These are phyloP conservation scores for Talaromyces islandicus DNA, from an alignment of 2,329 filamentous ascomycete species.

Conservation along the genomic window DNA sequence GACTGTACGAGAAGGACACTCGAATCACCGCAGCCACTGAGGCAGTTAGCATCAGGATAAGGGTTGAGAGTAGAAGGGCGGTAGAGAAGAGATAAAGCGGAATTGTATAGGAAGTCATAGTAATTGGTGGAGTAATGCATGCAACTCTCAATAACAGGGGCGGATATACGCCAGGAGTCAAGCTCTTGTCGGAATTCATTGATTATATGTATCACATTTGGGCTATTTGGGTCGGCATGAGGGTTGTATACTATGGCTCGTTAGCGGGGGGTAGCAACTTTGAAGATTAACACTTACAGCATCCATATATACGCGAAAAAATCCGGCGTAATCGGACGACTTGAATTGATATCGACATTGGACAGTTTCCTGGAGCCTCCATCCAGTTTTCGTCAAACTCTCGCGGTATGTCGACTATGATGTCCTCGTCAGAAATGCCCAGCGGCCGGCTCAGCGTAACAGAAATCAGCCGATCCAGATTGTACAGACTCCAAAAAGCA, in stretches of 20 bases:
- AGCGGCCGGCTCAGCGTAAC: constrained; percentile 35
- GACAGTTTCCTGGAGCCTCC: constrained; percentile 28
- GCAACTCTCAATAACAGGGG: constrained; percentile 30
- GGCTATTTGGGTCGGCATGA: constrained; percentile 18
- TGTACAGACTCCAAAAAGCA: constrained; percentile 41
- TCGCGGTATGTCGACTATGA: constrained; percentile 30
- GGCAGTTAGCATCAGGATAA: constrained; percentile 28
- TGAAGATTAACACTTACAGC: constrained; percentile 21
- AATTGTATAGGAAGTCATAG: constrained; percentile 36
- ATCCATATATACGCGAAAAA: constrained; percentile 34
- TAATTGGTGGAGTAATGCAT: constrained; percentile 36
- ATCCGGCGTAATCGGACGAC: constrained; percentile 31
- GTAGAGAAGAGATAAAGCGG: constrained; percentile 33
- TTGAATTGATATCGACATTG: constrained; percentile 34
- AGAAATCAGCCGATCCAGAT: constrained; percentile 36
- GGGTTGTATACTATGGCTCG: constrained; percentile 27
- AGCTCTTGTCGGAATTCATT: constrained; percentile 30
- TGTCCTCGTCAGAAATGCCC: constrained; percentile 38
- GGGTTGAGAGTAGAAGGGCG: constrained; percentile 33
- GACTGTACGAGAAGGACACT: constrained; percentile 34
- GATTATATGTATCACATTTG: constrained; percentile 22
- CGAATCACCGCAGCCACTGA: constrained; percentile 33
- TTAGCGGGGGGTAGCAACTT: constrained; percentile 3
- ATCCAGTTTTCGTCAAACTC: constrained; percentile 36
- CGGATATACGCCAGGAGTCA: constrained; percentile 32